phyloP scores from a whole-genome alignment of 176 grass and related monocot genomes.

The Zizania latifolia region DNA sequence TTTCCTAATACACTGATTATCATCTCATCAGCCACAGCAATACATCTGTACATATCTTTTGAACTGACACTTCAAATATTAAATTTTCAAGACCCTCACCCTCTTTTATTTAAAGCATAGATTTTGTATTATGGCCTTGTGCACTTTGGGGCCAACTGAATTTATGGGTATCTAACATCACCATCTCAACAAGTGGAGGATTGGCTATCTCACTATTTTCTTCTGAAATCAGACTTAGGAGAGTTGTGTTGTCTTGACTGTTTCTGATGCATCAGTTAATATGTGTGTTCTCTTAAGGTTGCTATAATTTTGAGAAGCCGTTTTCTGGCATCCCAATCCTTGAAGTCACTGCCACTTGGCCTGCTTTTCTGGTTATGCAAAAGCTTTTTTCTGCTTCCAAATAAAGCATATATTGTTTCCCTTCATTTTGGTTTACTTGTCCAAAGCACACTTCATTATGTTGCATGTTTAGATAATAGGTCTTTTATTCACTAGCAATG shows the following conservation, averaged over 20 bases:
- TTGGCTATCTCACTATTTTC: not conserved
- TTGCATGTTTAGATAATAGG: not conserved
- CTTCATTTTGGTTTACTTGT: not conserved
- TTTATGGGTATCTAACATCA: not conserved
- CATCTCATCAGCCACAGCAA: not conserved
- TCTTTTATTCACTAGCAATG: not conserved
- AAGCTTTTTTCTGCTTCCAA: not conserved
- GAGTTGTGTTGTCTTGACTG: not conserved
- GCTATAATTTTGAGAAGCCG: not conserved
- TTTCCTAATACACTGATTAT: not conserved
- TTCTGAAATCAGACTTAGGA: not conserved
- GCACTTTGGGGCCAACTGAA: not conserved
- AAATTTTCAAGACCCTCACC: not conserved
- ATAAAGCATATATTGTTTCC: not conserved
- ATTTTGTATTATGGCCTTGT: not conserved
- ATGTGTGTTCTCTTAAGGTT: not conserved
- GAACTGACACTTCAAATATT: not conserved
- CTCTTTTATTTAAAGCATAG: not conserved
- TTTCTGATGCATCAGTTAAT: slow-evolving; percentile 11
- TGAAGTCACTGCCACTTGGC: not conserved
- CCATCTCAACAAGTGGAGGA: not conserved
- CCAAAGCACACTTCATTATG: not conserved
- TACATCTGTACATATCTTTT: not conserved
- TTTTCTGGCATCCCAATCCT: not conserved
- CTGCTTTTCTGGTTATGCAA: not conserved